Percentiles rank a stretch among this genome's conserved stretches.
Conservation (phyloP, 148 eudicot genomes). For the Rhododendron henanense region DNA sequence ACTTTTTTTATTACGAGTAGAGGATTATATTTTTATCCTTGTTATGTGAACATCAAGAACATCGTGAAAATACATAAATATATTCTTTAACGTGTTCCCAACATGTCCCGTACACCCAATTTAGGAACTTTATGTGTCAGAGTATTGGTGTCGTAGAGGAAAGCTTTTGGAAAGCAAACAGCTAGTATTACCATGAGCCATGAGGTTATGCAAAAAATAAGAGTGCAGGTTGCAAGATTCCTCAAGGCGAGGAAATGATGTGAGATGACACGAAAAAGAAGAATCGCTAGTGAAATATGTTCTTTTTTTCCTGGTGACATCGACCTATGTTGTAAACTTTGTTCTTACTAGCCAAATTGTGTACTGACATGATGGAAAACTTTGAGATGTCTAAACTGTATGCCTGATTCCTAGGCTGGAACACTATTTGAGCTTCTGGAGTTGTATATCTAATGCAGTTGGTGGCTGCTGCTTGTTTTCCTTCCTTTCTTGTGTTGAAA, state of each 20-base stretch:
- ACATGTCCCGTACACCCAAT: neutral
- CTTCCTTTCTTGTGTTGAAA: neutral
- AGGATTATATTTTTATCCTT: neutral
- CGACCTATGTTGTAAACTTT: neutral
- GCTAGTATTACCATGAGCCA: neutral
- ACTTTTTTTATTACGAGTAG: neutral
- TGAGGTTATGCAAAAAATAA: neutral
- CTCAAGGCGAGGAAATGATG: neutral
- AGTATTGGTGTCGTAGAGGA: neutral
- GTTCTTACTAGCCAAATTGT: neutral
- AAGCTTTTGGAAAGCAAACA: neutral
- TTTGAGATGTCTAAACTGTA: neutral
- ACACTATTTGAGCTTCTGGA: neutral
- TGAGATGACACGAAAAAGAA: neutral
- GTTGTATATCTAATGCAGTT: slow-evolving; percentile 2
- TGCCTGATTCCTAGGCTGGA: neutral
- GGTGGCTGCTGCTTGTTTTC: neutral
- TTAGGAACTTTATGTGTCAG: neutral
- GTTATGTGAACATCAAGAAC: neutral
- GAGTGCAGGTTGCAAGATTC: neutral
- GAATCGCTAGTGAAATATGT: neutral
- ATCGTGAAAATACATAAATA: neutral
- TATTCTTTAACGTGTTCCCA: neutral
- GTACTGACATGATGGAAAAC: neutral
- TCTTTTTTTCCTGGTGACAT: neutral